Percentiles rank a stretch among this genome's conserved stretches.
Conservation (phyloP, 2,329 filamentous ascomycete genomes). For the Fusarium sp. region DNA sequence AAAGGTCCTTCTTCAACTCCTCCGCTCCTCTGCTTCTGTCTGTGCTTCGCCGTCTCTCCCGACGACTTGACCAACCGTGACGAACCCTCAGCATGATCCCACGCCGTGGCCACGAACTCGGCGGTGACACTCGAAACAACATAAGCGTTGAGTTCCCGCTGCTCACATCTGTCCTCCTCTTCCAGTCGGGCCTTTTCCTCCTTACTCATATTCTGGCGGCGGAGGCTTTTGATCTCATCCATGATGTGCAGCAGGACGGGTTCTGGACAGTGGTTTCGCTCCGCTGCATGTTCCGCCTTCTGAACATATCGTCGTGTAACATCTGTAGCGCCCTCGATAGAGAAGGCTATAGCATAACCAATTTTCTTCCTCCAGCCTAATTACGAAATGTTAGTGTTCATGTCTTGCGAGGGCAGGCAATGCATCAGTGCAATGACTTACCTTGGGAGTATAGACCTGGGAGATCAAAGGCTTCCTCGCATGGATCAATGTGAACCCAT, state of each 20-base stretch:
- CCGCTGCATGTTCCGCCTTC: conserved; percentile 75
- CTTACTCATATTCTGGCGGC: conserved; percentile 86
- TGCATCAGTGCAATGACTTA: neutral
- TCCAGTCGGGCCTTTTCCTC: conserved; percentile 83
- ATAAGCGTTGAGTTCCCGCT: neutral
- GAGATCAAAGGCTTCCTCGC: conserved; percentile 95
- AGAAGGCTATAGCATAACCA: conserved; percentile 97
- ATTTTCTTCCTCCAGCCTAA: conserved; percentile 95
- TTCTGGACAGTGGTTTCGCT: conserved; percentile 84
- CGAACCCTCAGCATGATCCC: neutral
- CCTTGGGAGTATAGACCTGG: conserved; percentile 86
- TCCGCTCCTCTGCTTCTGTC: too few species aligned
- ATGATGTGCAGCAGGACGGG: conserved; percentile 91
- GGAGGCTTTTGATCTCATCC: conserved; percentile 87
- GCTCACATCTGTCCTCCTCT: conserved; percentile 72
- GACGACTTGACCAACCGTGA: neutral
- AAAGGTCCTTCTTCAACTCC: neutral
- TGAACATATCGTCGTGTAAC: conserved; percentile 76
- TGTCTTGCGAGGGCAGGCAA: neutral
- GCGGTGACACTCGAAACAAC: neutral
- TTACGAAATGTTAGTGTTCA: neutral
- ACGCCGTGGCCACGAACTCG: neutral
- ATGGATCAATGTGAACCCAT: conserved; percentile 97
- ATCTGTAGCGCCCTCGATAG: conserved; percentile 81
- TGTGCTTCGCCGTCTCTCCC: neutral